Evolutionary conservation across 345 rosid genomes (phyloP), one percentile per base, ranked within the genome.

Genomic region (Euphorbia peplus): DNA sequence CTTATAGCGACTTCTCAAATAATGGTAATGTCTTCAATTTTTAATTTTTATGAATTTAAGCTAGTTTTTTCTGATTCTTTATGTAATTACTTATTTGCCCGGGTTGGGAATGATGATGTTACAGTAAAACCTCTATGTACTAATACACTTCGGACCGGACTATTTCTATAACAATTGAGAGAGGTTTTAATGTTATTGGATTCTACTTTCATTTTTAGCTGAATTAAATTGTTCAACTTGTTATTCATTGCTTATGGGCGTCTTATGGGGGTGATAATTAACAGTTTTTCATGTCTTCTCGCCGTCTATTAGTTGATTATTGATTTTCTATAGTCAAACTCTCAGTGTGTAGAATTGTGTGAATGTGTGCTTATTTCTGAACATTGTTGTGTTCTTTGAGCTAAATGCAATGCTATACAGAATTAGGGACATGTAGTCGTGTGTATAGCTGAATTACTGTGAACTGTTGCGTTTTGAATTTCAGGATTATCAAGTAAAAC

Each of bases 401-500:
- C 10, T 63, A 6, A 22, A 6, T 8, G 1, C 21, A 24, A 0
- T 25, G 6, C 26, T 62, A 25, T 22, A 9, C 10, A 10, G 16
- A 18, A 7, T 12, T 29, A 29, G 42, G 19, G n/a, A 30, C 11
- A 28, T 66, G 21, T 53, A 50, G 18, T 32, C 47, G 44, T 66
- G 29, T 51, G 13, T 68, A 21, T 42, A 30, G 11, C 21, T 54
- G 13, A 30, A 35, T 30, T 24, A 11, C 8, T 6, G 5, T 65
- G 26, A 4, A 32, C 10, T n/a, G 10, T n/a, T 51, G 4, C 21
- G 25, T 51, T 35, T 30, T 52, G 50, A 44, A 15, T 67, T 47
- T 24, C 88, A 90, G 93, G 90, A 80, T 68, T 85, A 67, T 81
- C 87, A 2, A 82, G 84, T 74, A 80, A 65, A 70, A 57, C 63